These are phyloP conservation scores for Calophaca sinica DNA, from an alignment of 306 rosid genomes.

Conservation along the genomic window DNA sequence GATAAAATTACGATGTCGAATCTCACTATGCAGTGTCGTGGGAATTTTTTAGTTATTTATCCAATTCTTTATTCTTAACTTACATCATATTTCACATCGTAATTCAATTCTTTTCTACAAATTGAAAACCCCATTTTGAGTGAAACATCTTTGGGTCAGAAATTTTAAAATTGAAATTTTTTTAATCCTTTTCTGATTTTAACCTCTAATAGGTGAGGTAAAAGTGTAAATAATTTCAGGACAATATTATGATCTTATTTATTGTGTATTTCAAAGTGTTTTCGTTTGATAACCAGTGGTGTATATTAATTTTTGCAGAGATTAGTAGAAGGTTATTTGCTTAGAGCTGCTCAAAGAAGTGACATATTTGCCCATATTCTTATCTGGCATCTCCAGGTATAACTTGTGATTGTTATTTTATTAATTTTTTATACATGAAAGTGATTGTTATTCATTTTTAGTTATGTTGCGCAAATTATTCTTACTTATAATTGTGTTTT, in stretches of 20 bases:
- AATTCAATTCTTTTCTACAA: constrained; percentile 13
- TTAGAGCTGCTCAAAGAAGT: constrained; percentile 95
- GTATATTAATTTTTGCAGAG: constrained; percentile 62
- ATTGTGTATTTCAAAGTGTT: constrained; percentile 24
- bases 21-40: background rate
- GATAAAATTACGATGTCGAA: background rate
- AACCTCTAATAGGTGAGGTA: constrained; percentile 13
- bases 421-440: background rate
- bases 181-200: background rate
- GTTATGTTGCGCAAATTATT: constrained; percentile 14
- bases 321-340: constrained; percentile 95
- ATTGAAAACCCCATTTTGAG: constrained; percentile 29
- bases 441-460: constrained; percentile 21
- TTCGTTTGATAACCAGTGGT: constrained; percentile 35
- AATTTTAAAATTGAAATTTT: background rate
- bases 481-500: constrained; percentile 12
- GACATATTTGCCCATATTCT: constrained; percentile 95
- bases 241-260: constrained; percentile 25
- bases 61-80: background rate
- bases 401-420: constrained; percentile 16
- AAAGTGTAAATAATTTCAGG: constrained; percentile 33
- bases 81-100: background rate
- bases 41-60: too few relatives aligned
- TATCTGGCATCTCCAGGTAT: constrained; percentile 96
- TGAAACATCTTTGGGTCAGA: constrained; percentile 23